Evolutionary conservation across 139 green algal species (phyloP).

Genomic region (Chlorella ohadii): DNA sequence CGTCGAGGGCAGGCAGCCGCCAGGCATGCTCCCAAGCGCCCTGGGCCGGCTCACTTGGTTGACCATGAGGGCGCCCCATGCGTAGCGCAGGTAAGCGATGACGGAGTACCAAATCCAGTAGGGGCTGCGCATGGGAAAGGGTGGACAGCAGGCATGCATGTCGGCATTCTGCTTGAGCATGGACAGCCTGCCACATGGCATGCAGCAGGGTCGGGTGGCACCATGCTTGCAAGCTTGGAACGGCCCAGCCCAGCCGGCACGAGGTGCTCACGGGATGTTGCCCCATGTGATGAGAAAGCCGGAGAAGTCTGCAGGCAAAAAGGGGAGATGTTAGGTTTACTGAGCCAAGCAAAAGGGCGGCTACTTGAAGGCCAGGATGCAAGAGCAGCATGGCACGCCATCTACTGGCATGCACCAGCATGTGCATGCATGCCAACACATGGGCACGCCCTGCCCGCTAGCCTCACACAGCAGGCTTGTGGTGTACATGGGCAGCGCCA

Average conservation of each 20-base stretch:
- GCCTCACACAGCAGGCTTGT: conserved; percentile 41
- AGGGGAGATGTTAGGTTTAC: neutral
- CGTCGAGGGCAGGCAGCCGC: neutral
- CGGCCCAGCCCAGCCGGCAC: too few species aligned
- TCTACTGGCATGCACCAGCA: too few species aligned
- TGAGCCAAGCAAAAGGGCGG: too few species aligned
- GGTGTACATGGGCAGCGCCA: conserved; percentile 10
- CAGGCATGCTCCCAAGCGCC: neutral
- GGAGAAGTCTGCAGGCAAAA: neutral
- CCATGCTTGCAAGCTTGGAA: too few species aligned
- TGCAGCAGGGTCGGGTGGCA: too few species aligned
- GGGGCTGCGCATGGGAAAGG: neutral
- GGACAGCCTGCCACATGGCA: too few species aligned
- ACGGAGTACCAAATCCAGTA: conserved; percentile 64
- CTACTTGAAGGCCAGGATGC: too few species aligned
- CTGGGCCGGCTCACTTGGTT: conserved; percentile 48
- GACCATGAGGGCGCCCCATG: conserved; percentile 36
- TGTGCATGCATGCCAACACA: too few species aligned
- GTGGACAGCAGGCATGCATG: too few species aligned
- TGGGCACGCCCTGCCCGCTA: neutral
- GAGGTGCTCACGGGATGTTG: conserved; percentile 4
- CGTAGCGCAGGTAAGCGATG: conserved; percentile 40
- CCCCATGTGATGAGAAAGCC: conserved; percentile 50
- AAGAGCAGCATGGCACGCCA: neutral
- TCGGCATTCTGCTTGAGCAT: too few species aligned